These are phyloP conservation scores for Phytopythium cucurbitacearum DNA, from an alignment of 352 stramenopile genomes.

Conservation along the genomic window DNA sequence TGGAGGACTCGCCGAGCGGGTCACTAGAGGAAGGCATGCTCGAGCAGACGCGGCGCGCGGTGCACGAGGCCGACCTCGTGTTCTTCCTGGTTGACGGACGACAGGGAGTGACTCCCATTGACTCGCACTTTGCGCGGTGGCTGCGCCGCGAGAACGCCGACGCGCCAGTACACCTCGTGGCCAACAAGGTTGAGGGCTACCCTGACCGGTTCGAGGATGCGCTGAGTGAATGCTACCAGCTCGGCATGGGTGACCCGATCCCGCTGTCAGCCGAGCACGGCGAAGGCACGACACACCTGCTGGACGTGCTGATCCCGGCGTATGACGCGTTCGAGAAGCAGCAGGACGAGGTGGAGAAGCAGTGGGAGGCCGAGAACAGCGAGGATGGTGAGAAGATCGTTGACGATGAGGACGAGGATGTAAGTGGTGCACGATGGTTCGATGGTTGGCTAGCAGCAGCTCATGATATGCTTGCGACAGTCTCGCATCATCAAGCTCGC, in stretches of 20 bases:
- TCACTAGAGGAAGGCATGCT: constrained; percentile 77
- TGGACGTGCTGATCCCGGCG: constrained; percentile 66
- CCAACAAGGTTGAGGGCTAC: constrained; percentile 79
- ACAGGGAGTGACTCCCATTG: constrained; percentile 73
- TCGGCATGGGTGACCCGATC: constrained; percentile 64
- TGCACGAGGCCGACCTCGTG: constrained; percentile 75
- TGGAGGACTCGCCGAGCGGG: constrained; percentile 63
- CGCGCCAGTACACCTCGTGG: constrained; percentile 64
- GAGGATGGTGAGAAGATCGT: too few species aligned
- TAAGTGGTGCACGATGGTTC: constrained; percentile 17
- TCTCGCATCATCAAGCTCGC: constrained; percentile 66
- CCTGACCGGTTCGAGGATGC: constrained; percentile 57
- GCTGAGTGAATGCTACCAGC: constrained; percentile 73
- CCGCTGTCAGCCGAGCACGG: constrained; percentile 76
- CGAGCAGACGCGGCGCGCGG: constrained; percentile 61
- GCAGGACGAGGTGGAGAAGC: constrained; percentile 29
- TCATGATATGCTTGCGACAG: constrained; percentile 18
- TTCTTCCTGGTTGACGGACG: constrained; percentile 81
- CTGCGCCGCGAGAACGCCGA: constrained; percentile 52
- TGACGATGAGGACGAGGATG: constrained; percentile 54
- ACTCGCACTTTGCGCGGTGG: constrained; percentile 78
- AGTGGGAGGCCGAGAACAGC: constrained; percentile 13
- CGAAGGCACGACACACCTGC: constrained; percentile 61
- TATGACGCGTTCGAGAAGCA: constrained; percentile 64
- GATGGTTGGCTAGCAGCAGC: neutral